Percentiles rank a stretch among this genome's conserved stretches.
Conservation (phyloP, 495 filamentous ascomycete species). For the Neurospora tetraspora region DNA sequence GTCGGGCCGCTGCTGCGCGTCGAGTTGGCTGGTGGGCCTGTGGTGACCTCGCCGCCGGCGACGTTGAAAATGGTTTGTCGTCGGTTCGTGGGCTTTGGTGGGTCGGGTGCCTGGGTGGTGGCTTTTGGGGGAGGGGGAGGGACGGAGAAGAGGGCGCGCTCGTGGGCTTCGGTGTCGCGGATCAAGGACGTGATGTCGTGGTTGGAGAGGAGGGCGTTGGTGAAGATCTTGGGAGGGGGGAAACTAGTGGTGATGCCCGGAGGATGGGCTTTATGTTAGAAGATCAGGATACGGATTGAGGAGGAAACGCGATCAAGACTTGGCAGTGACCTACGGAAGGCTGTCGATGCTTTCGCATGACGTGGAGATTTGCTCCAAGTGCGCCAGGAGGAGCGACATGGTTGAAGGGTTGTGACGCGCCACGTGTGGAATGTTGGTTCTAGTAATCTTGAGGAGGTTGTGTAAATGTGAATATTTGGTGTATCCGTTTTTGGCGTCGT, state of each 20-base stretch:
- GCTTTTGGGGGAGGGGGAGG: slow-evolving; percentile 51
- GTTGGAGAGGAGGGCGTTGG: slow-evolving; percentile 76
- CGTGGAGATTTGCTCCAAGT: slow-evolving; percentile 84
- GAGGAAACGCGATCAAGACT: neutral
- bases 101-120: slow-evolving; percentile 19
- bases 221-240: slow-evolving; percentile 86
- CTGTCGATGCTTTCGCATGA: slow-evolving; percentile 76
- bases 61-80: slow-evolving; percentile 48
- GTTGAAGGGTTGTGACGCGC: neutral
- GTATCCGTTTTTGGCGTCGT: neutral
- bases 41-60: slow-evolving; percentile 43
- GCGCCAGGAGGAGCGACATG: slow-evolving; percentile 70
- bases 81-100: slow-evolving; percentile 27
- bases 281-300: neutral
- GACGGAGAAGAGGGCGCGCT: slow-evolving; percentile 89
- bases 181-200: slow-evolving; percentile 92
- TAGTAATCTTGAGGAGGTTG: neutral
- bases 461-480: neutral
- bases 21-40: slow-evolving; percentile 30
- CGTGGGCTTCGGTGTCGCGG: slow-evolving; percentile 89
- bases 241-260: slow-evolving; percentile 44
- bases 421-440: neutral
- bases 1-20: slow-evolving; percentile 21
- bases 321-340: slow-evolving; percentile 52
- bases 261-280: neutral